phyloP scores from a whole-genome alignment of 1,284 basidiomycete genomes.

The Malassezia obtusa region DNA sequence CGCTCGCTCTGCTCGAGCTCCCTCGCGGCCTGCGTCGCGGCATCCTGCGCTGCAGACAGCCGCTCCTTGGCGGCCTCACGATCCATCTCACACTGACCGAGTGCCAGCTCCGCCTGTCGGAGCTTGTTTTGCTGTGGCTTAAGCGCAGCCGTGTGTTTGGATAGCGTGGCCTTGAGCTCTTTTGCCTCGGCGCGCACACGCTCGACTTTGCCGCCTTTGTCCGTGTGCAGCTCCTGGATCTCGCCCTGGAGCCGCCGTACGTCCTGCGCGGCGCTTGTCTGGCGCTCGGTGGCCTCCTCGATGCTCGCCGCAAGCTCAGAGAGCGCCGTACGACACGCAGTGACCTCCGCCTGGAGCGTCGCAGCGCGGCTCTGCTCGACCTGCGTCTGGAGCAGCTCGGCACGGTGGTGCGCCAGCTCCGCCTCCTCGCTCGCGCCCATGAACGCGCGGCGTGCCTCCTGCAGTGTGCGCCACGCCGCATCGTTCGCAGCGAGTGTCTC shows the following conservation, averaged over 20 bases:
- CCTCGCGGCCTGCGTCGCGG: conserved; percentile 57
- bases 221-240: conserved; percentile 96
- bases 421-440: conserved; percentile 65
- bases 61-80: conserved; percentile 58
- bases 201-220: conserved; percentile 92
- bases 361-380: conserved; percentile 74
- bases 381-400: conserved; percentile 72
- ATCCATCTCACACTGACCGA: conserved; percentile 77
- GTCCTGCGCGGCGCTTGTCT: conserved; percentile 66
- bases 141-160: conserved; percentile 68
- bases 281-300: conserved; percentile 62
- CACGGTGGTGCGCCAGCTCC: conserved; percentile 81
- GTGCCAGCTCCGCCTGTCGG: conserved; percentile 74
- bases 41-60: conserved; percentile 58
- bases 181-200: conserved; percentile 74
- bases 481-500: conserved; percentile 54
- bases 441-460: conserved; percentile 28
- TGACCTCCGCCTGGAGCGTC: conserved; percentile 72
- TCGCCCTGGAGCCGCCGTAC: conserved; percentile 81
- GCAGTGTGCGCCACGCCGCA: neutral
- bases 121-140: conserved; percentile 81
- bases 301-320: conserved; percentile 61
- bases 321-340: conserved; percentile 62
- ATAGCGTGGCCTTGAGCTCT: conserved; percentile 68
- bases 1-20: conserved; percentile 59